These are phyloP conservation scores for Pichia paraexigua DNA, from an alignment of 805 yeast genomes.

Conservation along the genomic window DNA sequence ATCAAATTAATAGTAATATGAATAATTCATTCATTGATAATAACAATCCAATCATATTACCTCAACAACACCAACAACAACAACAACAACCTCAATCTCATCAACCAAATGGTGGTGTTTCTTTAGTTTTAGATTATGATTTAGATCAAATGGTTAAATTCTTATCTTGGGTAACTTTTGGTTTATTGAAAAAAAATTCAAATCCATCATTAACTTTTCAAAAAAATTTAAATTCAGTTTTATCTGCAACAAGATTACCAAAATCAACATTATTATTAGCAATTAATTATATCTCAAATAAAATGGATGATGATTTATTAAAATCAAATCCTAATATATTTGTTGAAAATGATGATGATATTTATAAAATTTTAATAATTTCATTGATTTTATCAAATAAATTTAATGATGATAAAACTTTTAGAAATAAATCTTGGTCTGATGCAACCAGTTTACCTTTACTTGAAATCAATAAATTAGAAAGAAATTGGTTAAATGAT, in stretches of 20 bases:
- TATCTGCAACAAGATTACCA: conserved; percentile 84
- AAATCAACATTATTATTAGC: conserved; percentile 73
- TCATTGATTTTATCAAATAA: conserved; percentile 83
- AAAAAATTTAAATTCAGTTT: conserved; percentile 54
- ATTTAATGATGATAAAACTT: conserved; percentile 93
- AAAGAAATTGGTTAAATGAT: conserved; percentile 41
- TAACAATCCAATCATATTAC: neutral
- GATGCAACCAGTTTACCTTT: conserved; percentile 84
- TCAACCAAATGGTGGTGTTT: conserved; percentile 59
- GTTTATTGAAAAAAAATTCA: conserved; percentile 50
- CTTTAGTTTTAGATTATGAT: conserved; percentile 73
- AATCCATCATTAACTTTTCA: conserved; percentile 45
- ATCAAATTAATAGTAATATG: neutral
- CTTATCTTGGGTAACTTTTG: conserved; percentile 63
- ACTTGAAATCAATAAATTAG: conserved; percentile 52
- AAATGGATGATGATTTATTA: conserved; percentile 28
- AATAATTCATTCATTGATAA: neutral
- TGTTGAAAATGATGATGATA: conserved; percentile 27
- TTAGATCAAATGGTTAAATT: conserved; percentile 72
- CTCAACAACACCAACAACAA: neutral
- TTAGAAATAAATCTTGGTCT: conserved; percentile 91
- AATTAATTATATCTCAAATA: conserved; percentile 67
- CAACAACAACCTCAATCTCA: conserved; percentile 14
- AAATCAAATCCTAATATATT: conserved; percentile 16
- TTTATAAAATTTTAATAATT: conserved; percentile 52